Evolutionary conservation across 1,139 yeast species (phyloP), one percentile per base, ranked within the genome.

Genomic region (Debaryomycetaceae sp.): DNA sequence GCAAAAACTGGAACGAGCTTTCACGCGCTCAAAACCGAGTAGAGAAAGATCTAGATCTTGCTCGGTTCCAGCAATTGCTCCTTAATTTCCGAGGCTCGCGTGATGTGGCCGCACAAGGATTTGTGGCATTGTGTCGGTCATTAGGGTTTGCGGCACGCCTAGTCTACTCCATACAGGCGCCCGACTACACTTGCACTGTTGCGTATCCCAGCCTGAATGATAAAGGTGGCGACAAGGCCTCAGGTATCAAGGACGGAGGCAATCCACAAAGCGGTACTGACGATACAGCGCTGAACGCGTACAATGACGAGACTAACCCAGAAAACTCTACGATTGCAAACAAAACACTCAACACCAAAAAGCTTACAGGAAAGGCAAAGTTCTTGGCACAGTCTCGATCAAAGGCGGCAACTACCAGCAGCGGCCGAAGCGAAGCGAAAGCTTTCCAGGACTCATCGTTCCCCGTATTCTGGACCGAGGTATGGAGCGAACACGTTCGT

Each of bases 401-500:
- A n/a, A 30, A 30, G 24, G 29, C 34, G 8, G 24, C 35, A 5
- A 19, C 26, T 4, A 15, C 23, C n/a, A 13, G 19, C n/a, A 19
- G 15, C 4, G 15, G 13, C 4, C 20, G 26, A 3, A 15, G 22
- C 2, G 20, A 18, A 6, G 8, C 8, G 8, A 31, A 13, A 15
- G 29, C 19, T 11, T 39, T 49, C 19, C 53, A 51, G 5, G 52
- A 53, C 14, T 57, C 73, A 0, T 44, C 22, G 4, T 77, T 59
- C 44, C 97, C 97, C 0, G 63, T 85, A 0, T 85, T 80, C 45
- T 90, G 98, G 98, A 77, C 75, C 12, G 99, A 90, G 49, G 95
- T 82, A 0, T 90, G 95, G 93, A 90, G 90, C 48, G 68, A 68
- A 29, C 72, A 67, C 35, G 54, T 73, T 4, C 67, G 73, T 34